Evolutionary conservation across 352 stramenopile species (phyloP).

Genomic region (Phytophthora pistaciae): DNA sequence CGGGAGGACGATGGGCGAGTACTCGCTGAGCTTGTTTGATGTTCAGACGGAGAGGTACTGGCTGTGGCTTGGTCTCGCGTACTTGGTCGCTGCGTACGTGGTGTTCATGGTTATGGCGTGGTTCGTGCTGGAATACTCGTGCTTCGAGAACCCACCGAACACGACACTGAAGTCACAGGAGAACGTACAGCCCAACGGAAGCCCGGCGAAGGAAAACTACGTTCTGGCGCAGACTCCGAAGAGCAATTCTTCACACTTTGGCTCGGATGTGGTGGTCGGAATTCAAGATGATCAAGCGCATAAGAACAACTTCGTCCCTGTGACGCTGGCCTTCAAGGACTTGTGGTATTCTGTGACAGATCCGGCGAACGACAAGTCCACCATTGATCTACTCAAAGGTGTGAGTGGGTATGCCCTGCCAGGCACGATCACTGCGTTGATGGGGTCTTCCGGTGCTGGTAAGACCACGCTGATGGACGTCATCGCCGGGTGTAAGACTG

Average conservation of each 20-base stretch:
- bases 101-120: constrained; percentile 45
- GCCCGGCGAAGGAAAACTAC: background rate
- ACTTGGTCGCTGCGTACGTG: constrained; percentile 44
- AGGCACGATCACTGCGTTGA: constrained; percentile 88
- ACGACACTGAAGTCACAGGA: background rate
- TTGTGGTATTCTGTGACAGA: constrained; percentile 45
- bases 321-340: constrained; percentile 41
- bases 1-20: constrained; percentile 40
- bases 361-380: constrained; percentile 29
- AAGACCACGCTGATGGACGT: constrained; percentile 47
- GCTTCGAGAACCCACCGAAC: constrained; percentile 35
- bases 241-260: background rate
- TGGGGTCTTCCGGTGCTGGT: constrained; percentile 79
- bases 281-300: background rate
- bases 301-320: constrained; percentile 15
- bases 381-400: constrained; percentile 77
- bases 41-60: constrained; percentile 53
- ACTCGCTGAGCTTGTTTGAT: constrained; percentile 56
- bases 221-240: background rate
- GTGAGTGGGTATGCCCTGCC: constrained; percentile 69
- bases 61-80: constrained; percentile 55
- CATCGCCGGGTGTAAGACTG: constrained; percentile 20
- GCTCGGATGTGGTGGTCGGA: background rate
- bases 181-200: background rate
- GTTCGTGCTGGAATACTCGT: constrained; percentile 52